Conservation (phyloP, 495 filamentous ascomycete species). For the Aspergillus sclerotioniger region DNA sequence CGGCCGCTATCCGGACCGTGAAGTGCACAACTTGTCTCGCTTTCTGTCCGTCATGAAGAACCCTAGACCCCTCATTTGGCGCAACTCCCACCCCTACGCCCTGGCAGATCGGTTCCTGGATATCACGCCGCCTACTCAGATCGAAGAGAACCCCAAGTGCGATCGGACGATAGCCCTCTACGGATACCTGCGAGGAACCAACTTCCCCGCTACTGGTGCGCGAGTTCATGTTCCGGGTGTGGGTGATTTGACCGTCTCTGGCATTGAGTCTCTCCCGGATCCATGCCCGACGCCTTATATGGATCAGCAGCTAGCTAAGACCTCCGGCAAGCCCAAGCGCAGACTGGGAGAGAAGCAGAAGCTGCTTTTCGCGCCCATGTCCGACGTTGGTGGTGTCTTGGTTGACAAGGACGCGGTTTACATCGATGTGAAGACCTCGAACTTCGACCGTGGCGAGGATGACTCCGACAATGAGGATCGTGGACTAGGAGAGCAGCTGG, state of each 20-base stretch:
- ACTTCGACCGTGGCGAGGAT: slow-evolving; percentile 68
- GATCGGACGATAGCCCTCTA: slow-evolving; percentile 89
- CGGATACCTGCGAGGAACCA: slow-evolving; percentile 93
- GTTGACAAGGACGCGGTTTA: slow-evolving; percentile 81
- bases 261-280: slow-evolving; percentile 84
- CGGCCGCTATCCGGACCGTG: slow-evolving; percentile 92
- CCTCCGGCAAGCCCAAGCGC: slow-evolving; percentile 72
- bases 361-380: slow-evolving; percentile 94
- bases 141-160: slow-evolving; percentile 83
- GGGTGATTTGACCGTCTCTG: slow-evolving; percentile 84
- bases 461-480: slow-evolving; percentile 62
- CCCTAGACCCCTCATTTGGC: slow-evolving; percentile 91
- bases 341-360: slow-evolving; percentile 94
- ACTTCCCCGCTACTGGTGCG: slow-evolving; percentile 83
- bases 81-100: slow-evolving; percentile 91
- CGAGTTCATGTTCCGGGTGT: slow-evolving; percentile 90
- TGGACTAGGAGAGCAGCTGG: slow-evolving; percentile 88
- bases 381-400: slow-evolving; percentile 88
- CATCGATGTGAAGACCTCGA: slow-evolving; percentile 71
- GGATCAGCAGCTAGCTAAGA: slow-evolving; percentile 79
- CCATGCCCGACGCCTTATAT: slow-evolving; percentile 92
- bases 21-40: slow-evolving; percentile 90
- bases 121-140: slow-evolving; percentile 83
- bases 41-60: slow-evolving; percentile 99
- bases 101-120: slow-evolving; percentile 92